These are phyloP conservation scores for Vaccinium corymbosum DNA, from an alignment of 148 eudicot species.

Conservation along the genomic window DNA sequence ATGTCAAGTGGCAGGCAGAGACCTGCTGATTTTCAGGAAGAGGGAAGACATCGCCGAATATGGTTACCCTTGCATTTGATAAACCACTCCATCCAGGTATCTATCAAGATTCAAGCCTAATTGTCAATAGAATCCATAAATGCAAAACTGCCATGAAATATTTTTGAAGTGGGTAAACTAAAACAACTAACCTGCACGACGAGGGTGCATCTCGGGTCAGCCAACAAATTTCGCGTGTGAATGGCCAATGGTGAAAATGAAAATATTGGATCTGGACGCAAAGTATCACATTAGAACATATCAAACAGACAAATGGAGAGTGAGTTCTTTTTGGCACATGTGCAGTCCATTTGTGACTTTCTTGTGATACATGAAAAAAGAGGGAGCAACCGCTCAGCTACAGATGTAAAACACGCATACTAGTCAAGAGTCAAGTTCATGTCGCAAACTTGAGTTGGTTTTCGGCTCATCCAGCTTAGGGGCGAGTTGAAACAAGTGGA, in stretches of 20 bases:
- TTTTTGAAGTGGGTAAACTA: not conserved
- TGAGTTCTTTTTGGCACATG: not conserved
- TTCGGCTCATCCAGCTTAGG: not conserved
- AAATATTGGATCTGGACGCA: conserved; percentile 84
- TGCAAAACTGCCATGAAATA: conserved; percentile 20
- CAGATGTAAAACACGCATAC: not conserved
- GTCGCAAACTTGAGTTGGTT: not conserved
- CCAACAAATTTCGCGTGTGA: conserved; percentile 88
- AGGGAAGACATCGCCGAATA: conserved; percentile 89
- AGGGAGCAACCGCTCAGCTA: conserved; percentile 3
- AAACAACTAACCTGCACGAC: conserved; percentile 79
- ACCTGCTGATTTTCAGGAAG: conserved; percentile 95
- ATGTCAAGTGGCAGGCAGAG: conserved; percentile 7
- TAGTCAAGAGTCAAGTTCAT: conserved; percentile 7
- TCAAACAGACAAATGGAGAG: not conserved
- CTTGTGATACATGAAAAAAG: conserved; percentile 4
- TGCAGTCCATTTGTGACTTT: not conserved
- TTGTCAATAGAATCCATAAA: conserved; percentile 31
- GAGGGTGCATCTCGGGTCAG: conserved; percentile 90
- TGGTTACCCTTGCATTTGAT: conserved; percentile 96
- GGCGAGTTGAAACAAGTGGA: not conserved
- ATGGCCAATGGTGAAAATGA: conserved; percentile 98
- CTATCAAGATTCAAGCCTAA: conserved; percentile 40
- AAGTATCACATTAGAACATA: conserved; percentile 8
- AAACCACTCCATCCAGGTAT: conserved; percentile 99